A percentile compares a stretch with the other conserved stretches of the same genome.
phyloP scores from a whole-genome alignment of 2,329 filamentous ascomycete species.

The Colletotrichum sp. region DNA sequence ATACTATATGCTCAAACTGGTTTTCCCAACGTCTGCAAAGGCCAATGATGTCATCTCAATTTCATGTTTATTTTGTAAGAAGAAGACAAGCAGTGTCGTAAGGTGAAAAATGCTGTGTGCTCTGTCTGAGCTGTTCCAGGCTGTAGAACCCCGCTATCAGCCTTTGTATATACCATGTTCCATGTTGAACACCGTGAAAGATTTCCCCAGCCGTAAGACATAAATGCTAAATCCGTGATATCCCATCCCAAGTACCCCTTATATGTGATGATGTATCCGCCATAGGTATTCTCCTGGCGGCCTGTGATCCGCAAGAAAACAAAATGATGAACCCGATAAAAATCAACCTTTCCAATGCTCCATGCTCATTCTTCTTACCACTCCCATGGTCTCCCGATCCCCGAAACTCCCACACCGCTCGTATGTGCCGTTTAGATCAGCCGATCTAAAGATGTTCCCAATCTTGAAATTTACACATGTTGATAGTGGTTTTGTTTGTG shows the following conservation, averaged over 20 bases:
- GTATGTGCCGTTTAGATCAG: neutral
- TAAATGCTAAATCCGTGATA: neutral
- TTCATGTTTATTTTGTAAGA: neutral
- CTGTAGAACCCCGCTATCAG: slow-evolving; percentile 20
- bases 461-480: neutral
- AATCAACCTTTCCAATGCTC: neutral
- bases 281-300: neutral
- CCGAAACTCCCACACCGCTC: neutral
- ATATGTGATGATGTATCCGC: neutral
- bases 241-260: neutral
- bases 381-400: neutral
- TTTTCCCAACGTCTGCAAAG: neutral
- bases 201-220: neutral
- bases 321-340: neutral
- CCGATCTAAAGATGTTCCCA: neutral
- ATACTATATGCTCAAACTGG: neutral
- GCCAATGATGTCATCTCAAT: neutral
- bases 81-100: neutral
- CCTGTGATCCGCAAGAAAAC: neutral
- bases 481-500: neutral
- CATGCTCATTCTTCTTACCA: neutral
- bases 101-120: neutral
- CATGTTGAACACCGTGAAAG: neutral
- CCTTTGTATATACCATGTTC: neutral
- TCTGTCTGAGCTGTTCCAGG: slow-evolving; percentile 13